A percentile compares a stretch with the other conserved stretches of the same genome.
phyloP scores from a whole-genome alignment of 2,329 filamentous ascomycete species.

The Fusarium longipes region DNA sequence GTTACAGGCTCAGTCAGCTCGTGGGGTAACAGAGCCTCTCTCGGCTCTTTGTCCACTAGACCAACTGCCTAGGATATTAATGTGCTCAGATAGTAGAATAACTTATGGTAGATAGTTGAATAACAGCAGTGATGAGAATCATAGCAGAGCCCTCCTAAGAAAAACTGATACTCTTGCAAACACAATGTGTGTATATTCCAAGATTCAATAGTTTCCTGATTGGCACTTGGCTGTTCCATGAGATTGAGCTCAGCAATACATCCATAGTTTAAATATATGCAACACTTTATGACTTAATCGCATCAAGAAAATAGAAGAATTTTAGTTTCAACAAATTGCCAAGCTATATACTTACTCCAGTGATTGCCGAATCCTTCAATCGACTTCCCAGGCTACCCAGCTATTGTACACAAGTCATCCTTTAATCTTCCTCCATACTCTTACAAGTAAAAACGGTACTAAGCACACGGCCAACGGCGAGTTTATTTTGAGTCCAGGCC shows the following conservation, averaged over 20 bases:
- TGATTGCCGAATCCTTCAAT: slow-evolving; percentile 11
- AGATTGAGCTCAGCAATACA: too few species aligned
- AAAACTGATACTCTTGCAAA: background rate
- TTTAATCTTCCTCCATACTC: slow-evolving; percentile 35
- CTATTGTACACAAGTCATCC: slow-evolving; percentile 38
- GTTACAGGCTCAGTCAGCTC: slow-evolving; percentile 28
- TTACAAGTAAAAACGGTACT: slow-evolving; percentile 35
- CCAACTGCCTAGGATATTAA: too few species aligned
- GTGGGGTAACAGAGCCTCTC: slow-evolving; percentile 35
- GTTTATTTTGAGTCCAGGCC: slow-evolving; percentile 55
- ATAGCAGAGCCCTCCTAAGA: too few species aligned
- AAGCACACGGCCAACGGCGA: background rate
- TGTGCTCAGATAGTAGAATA: too few species aligned
- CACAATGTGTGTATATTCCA: background rate
- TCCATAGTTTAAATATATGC: background rate
- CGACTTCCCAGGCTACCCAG: slow-evolving; percentile 6
- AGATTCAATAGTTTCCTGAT: background rate
- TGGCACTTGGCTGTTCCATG: too few species aligned
- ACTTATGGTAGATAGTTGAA: background rate
- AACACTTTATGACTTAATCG: background rate
- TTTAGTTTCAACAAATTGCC: slow-evolving; percentile 14
- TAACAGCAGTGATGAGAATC: background rate
- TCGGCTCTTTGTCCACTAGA: too few species aligned
- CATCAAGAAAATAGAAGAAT: background rate
- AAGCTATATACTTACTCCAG: slow-evolving; percentile 32